Percentiles rank a stretch among this genome's conserved stretches.
These are phyloP conservation scores for Trypethelium eluteriae DNA, from an alignment of 495 filamentous ascomycete genomes.

Conservation along the genomic window DNA sequence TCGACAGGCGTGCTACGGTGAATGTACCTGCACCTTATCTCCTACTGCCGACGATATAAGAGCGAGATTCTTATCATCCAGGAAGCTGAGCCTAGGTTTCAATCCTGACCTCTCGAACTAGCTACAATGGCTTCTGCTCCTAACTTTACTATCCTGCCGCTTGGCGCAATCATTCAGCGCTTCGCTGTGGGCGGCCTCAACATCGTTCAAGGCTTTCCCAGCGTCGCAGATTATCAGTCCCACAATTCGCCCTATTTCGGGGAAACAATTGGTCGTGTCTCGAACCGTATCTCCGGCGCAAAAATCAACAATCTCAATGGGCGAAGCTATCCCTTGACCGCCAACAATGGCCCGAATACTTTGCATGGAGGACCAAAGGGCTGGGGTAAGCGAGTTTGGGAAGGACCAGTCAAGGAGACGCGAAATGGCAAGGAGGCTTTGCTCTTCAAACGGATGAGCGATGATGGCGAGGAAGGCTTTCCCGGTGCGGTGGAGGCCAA, in stretches of 20 bases:
- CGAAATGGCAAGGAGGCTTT: constrained; percentile 66
- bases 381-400: constrained; percentile 79
- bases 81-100: neutral
- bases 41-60: neutral
- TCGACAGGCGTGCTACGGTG: neutral
- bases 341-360: constrained; percentile 71
- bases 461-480: constrained; percentile 75
- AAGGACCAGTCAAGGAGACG: constrained; percentile 60
- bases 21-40: neutral
- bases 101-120: neutral
- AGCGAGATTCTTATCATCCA: neutral
- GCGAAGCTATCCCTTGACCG: constrained; percentile 55
- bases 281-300: constrained; percentile 74
- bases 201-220: constrained; percentile 80
- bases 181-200: constrained; percentile 68
- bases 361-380: constrained; percentile 75
- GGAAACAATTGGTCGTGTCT: constrained; percentile 85
- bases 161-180: constrained; percentile 82
- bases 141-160: constrained; percentile 60
- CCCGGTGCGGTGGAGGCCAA: constrained; percentile 73
- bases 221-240: constrained; percentile 59
- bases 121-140: neutral
- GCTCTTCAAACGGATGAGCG: constrained; percentile 63
- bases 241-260: constrained; percentile 77
- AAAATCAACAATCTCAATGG: constrained; percentile 66